Conservation (phyloP, 2,329 filamentous ascomycete species). For the Pseudocercospora pini-densiflorae region DNA sequence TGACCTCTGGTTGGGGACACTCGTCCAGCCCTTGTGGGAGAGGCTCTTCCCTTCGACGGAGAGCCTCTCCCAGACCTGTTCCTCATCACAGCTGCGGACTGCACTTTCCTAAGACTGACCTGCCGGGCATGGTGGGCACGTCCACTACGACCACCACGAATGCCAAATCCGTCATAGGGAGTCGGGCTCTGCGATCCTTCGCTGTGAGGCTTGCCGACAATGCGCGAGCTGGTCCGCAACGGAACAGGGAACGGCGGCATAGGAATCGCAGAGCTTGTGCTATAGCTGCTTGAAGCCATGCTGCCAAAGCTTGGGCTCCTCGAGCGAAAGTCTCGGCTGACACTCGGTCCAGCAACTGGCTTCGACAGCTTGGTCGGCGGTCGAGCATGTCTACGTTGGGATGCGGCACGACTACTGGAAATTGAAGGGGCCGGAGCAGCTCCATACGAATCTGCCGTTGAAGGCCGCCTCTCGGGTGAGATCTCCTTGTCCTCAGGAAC, state of each 20-base stretch:
- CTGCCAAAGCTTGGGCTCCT: slow-evolving; percentile 70
- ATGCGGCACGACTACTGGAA: slow-evolving; percentile 37
- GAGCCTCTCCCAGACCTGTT: slow-evolving; percentile 62
- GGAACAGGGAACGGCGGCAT: slow-evolving; percentile 90
- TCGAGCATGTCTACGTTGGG: slow-evolving; percentile 26
- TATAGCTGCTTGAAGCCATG: slow-evolving; percentile 41
- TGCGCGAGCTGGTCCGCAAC: slow-evolving; percentile 82
- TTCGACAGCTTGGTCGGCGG: slow-evolving; percentile 29
- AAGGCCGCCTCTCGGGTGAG: slow-evolving; percentile 40
- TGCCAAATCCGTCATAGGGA: slow-evolving; percentile 48
- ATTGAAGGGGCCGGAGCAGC: slow-evolving; percentile 40
- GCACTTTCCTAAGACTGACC: slow-evolving; percentile 73
- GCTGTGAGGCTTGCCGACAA: slow-evolving; percentile 68
- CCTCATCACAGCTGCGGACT: slow-evolving; percentile 76
- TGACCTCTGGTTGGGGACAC: slow-evolving; percentile 57
- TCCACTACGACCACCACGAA: slow-evolving; percentile 22
- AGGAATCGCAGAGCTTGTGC: slow-evolving; percentile 35
- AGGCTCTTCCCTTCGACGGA: slow-evolving; percentile 45
- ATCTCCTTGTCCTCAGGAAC: slow-evolving; percentile 42
- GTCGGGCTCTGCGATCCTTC: slow-evolving; percentile 82
- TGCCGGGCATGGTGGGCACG: slow-evolving; percentile 30
- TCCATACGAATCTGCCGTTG: slow-evolving; percentile 37
- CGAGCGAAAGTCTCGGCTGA: slow-evolving; percentile 49
- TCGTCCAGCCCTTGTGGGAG: slow-evolving; percentile 44
- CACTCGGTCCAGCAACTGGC: slow-evolving; percentile 2